A percentile compares a stretch with the other conserved stretches of the same genome.
Evolutionary conservation across 768 basidiomycete species (phyloP).

Genomic region (Clitopilus passeckerianus): DNA sequence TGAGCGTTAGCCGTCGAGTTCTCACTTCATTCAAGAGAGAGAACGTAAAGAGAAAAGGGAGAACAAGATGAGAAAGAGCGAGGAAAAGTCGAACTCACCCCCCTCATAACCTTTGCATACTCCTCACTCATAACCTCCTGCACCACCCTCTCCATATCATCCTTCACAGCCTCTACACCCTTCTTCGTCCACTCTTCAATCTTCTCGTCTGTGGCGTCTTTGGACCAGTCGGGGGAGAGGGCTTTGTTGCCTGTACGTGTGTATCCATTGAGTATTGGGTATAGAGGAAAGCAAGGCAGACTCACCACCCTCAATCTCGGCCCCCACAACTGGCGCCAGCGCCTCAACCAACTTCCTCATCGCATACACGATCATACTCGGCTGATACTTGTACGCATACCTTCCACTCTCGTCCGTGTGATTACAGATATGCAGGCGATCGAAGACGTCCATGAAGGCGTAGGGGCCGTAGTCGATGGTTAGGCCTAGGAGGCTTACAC

Average conservation of each 20-base stretch:
- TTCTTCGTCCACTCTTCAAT: conserved; percentile 57
- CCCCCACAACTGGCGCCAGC: conserved; percentile 82
- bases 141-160: conserved; percentile 57
- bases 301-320: conserved; percentile 59
- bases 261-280: too few relatives aligned
- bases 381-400: conserved; percentile 77
- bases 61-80: too few relatives aligned
- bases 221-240: too few relatives aligned
- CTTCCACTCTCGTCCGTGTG: conserved; percentile 77
- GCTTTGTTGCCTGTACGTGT: too few relatives aligned
- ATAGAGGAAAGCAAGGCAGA: too few relatives aligned
- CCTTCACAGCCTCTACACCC: conserved; percentile 46
- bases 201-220: too few relatives aligned
- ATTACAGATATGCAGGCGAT: conserved; percentile 84
- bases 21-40: too few relatives aligned
- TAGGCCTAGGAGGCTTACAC: conserved; percentile 68
- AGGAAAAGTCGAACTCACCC: conserved; percentile 31
- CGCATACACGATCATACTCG: conserved; percentile 78
- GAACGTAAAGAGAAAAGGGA: too few relatives aligned
- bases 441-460: conserved; percentile 93
- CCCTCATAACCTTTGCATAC: conserved; percentile 68
- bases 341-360: conserved; percentile 72
- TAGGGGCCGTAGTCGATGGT: conserved; percentile 88
- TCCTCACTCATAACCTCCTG: conserved; percentile 56
- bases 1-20: too few relatives aligned